Base-by-base conservation (phyloP, 176 grass and related monocot genomes). In the Alloteropsis semialata region DNA sequence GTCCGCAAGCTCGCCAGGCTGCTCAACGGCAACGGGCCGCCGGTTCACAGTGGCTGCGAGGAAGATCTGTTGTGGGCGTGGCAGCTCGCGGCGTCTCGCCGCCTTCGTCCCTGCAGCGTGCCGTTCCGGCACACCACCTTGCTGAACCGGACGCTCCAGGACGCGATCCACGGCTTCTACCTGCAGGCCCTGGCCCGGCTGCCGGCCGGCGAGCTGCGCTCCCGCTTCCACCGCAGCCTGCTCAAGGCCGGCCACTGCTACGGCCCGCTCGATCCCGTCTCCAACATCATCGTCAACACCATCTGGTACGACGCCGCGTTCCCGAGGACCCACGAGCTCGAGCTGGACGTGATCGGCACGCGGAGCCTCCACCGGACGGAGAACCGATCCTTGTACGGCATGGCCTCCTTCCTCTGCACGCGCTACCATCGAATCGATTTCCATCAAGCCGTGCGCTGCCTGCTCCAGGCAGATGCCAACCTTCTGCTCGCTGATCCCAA, bases 331-430 rank as follows among this genome's bases (percentile, higher is more conserved):
- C 6, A 15, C 13, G 3, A n/a, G 8, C 43, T 79, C 3, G 76
- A 79, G 12, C 18, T 50, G 12, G 43, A 15, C 19, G 8, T 27
- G 16, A n/a, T 78, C 41, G 3, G 65, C 79, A 81, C 65, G 0
- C 1, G 5, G 17, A n/a, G 24, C 38, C 66, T 82, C 66, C 80
- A 60, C 27, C 27, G 51, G 18, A 45, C 24, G 17, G 80, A 82
- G 66, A 72, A 33, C 9, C 37, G 51, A 17, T 72, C 80, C 11
- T 3, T 82, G 19, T 82, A 60, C 0, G 38, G 78, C 25, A 6
- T 72, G 6, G 66, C 18, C 37, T 82, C 53, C 18, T 82, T 82
- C 80, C 27, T 72, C 38, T 60, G 37, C 38, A 82, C 66, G 1
- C 66, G 27, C 0, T 82, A 72, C 1, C 38, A 72, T 72, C 0